These are phyloP conservation scores for Bipolaris sorokiniana DNA, from an alignment of 2,329 filamentous ascomycete species.

Conservation along the genomic window DNA sequence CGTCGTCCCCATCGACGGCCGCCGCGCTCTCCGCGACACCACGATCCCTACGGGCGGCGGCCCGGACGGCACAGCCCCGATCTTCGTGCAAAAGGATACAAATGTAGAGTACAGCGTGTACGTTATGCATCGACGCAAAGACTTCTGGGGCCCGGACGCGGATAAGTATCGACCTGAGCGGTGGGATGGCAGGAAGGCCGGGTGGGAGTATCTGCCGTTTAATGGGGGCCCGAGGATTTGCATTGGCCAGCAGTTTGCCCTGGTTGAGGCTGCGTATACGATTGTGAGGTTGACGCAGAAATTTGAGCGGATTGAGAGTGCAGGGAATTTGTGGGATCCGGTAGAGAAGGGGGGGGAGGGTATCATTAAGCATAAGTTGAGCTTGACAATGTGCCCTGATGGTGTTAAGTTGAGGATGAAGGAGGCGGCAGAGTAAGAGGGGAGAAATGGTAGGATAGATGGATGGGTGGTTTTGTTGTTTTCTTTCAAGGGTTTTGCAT, in stretches of 20 bases:
- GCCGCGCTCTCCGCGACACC: conserved; percentile 41
- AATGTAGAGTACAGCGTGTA: conserved; percentile 39
- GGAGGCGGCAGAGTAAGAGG: conserved; percentile 29
- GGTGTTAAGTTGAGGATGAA: conserved; percentile 42
- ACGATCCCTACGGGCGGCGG: conserved; percentile 47
- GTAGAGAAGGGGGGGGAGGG: conserved; percentile 33
- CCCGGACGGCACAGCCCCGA: conserved; percentile 39
- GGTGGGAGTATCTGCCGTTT: conserved; percentile 46
- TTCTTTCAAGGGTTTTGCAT: not conserved
- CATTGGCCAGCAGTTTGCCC: conserved; percentile 43
- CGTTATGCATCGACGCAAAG: conserved; percentile 43
- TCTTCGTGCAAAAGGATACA: conserved; percentile 41
- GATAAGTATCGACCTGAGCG: conserved; percentile 46
- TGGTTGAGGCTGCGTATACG: conserved; percentile 40
- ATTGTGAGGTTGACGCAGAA: conserved; percentile 36
- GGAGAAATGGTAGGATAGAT: no score
- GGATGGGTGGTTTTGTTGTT: not conserved
- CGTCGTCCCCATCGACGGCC: conserved; percentile 41
- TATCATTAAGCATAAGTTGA: conserved; percentile 29
- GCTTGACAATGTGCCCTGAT: conserved; percentile 38
- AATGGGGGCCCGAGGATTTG: conserved; percentile 43
- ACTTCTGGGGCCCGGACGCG: conserved; percentile 48
- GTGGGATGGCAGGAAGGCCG: conserved; percentile 40
- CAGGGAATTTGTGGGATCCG: conserved; percentile 37
- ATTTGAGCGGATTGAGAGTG: conserved; percentile 36